Evolutionary conservation across 1,284 basidiomycete species (phyloP), one percentile per base, ranked within the genome.

Genomic region (Pulveroboletus sp.): DNA sequence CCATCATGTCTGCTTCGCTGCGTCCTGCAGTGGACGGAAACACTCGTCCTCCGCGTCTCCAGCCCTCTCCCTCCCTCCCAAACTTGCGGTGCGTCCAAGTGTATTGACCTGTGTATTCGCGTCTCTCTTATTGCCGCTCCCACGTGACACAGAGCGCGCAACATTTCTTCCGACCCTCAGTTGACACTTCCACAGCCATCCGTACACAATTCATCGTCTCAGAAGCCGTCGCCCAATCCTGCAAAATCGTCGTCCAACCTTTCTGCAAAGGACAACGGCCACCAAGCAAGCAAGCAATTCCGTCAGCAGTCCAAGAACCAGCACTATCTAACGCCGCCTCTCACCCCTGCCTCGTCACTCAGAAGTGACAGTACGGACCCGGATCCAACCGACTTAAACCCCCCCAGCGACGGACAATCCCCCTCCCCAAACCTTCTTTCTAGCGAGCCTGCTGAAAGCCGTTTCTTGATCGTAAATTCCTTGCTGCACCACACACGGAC

Each of bases 41-140:
- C 45, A 24, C 63, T 29, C 74, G 77, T 57, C 79, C 78, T 46
- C 75, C 77, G 10, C 81, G 81, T 43, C 74, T 85, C 43, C 83
- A 83, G 54, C 80, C 82, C 47, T 84, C 83, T 5, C 82, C 84
- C 20, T 85, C 84, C 26, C 74, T 86, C 58, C 84, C 84, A 14
- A 85, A 86, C 64, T 74, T 86, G 53, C 78, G 81, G 83, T 83
- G 49, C 54, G 72, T 66, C 40, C 36, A 12, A 25, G 25, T 20
- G 9, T 45, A 8, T n/a, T 20, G 10, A 47, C 56, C 12, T 50
- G 14, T 49, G 4, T 39, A 7, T 45, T 24, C 31, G 6, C 25
- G 3, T 29, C 54, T 51, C 39, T 50, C 65, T 69, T 44, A 54
- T 54, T 48, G 31, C 50, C 54, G 24, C 53, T 48, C 44, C 58